These are phyloP conservation scores for Lipomyces kockii DNA, from an alignment of 805 yeast genomes.

Conservation along the genomic window DNA sequence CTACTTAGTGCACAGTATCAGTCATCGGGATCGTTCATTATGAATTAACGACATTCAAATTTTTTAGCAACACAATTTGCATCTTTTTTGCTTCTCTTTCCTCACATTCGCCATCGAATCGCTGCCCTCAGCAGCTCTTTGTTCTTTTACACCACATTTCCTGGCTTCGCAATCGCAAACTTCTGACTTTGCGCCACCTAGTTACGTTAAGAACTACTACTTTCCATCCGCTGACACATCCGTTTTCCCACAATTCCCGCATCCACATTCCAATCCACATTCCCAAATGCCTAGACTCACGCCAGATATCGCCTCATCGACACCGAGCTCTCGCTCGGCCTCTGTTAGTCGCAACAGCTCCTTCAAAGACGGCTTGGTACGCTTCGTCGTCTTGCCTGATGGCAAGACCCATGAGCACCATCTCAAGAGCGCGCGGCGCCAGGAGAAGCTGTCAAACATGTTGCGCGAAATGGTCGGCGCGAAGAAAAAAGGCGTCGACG, in stretches of 20 bases:
- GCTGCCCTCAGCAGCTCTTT: neutral
- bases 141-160: neutral
- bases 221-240: neutral
- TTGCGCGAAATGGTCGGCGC: conserved; percentile 47
- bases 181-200: neutral
- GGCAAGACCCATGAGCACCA: conserved; percentile 78
- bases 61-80: neutral
- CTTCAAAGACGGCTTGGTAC: conserved; percentile 31
- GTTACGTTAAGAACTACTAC: neutral
- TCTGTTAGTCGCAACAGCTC: conserved; percentile 13
- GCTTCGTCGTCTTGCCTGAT: conserved; percentile 46
- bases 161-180: neutral
- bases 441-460: conserved; percentile 68
- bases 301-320: neutral
- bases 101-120: neutral
- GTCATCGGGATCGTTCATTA: neutral
- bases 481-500: conserved; percentile 37
- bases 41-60: neutral
- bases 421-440: conserved; percentile 62
- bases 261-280: neutral
- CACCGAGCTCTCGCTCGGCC: conserved; percentile 6
- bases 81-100: neutral
- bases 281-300: neutral
- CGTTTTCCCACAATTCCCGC: neutral
- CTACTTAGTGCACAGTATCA: neutral